phyloP scores from a whole-genome alignment of 768 basidiomycete species.

The Russula lepida region DNA sequence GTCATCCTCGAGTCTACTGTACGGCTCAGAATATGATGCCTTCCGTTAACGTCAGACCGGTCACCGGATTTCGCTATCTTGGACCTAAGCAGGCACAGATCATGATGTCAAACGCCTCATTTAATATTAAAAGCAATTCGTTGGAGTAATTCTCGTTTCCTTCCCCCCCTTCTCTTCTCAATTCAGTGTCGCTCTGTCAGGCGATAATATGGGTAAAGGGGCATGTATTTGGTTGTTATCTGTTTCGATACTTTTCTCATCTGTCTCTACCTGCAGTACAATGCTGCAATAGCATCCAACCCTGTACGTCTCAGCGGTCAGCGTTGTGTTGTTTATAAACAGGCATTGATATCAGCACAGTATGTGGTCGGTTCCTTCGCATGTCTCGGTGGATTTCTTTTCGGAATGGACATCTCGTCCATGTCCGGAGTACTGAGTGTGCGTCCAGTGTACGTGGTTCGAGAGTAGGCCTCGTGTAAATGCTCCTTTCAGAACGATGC shows the following conservation, averaged over 20 bases:
- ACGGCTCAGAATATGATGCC: background rate
- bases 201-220: conserved; percentile 25
- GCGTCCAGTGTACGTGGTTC: conserved; percentile 14
- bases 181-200: background rate
- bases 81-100: background rate
- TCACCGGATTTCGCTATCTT: background rate
- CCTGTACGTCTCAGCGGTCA: conserved; percentile 32
- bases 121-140: background rate
- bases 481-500: conserved; percentile 27
- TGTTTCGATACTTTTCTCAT: background rate
- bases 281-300: conserved; percentile 46
- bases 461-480: background rate
- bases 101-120: background rate
- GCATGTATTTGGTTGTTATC: conserved; percentile 15
- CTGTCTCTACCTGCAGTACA: conserved; percentile 35
- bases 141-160: background rate
- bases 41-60: background rate
- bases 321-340: background rate
- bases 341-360: conserved; percentile 29
- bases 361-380: conserved; percentile 75
- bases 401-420: conserved; percentile 75
- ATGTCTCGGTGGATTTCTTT: conserved; percentile 73
- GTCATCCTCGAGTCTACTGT: background rate
- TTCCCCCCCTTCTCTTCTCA: background rate
- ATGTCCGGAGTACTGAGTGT: conserved; percentile 70